phyloP scores from a whole-genome alignment of 768 basidiomycete species.

The Cubamyces sp. region DNA sequence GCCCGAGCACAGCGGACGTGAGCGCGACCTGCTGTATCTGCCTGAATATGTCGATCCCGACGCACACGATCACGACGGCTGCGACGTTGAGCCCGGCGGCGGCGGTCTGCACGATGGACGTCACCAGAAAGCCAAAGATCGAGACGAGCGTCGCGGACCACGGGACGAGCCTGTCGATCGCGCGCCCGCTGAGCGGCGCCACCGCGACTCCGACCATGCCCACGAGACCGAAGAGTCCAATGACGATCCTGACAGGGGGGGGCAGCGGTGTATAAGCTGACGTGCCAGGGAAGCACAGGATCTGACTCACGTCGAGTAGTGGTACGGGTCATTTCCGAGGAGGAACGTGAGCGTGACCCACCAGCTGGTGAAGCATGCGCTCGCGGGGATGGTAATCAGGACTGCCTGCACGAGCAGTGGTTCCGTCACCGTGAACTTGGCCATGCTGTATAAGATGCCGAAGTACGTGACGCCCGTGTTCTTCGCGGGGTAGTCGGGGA shows the following conservation, averaged over 20 bases:
- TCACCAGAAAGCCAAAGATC: slow-evolving; percentile 48
- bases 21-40: slow-evolving; percentile 75
- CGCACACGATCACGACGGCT: slow-evolving; percentile 68
- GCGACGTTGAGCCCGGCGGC: slow-evolving; percentile 72
- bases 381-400: slow-evolving; percentile 61
- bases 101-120: slow-evolving; percentile 66
- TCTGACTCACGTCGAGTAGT: slow-evolving; percentile 66
- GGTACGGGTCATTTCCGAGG: slow-evolving; percentile 74
- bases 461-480: slow-evolving; percentile 66
- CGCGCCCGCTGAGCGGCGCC: slow-evolving; percentile 69
- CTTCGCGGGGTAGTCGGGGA: slow-evolving; percentile 88
- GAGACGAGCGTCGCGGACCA: slow-evolving; percentile 77
- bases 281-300: background rate
- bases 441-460: slow-evolving; percentile 77
- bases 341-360: slow-evolving; percentile 76
- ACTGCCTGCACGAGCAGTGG: slow-evolving; percentile 74
- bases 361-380: slow-evolving; percentile 55
- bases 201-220: slow-evolving; percentile 65
- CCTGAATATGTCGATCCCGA: slow-evolving; percentile 73
- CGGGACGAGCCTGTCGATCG: slow-evolving; percentile 71
- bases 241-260: slow-evolving; percentile 41
- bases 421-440: slow-evolving; percentile 73
- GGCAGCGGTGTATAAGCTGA: background rate
- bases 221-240: slow-evolving; percentile 54
- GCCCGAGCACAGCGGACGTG: slow-evolving; percentile 53